These are phyloP conservation scores for Cercospora canescens DNA, from an alignment of 2,329 filamentous ascomycete genomes.

Conservation along the genomic window DNA sequence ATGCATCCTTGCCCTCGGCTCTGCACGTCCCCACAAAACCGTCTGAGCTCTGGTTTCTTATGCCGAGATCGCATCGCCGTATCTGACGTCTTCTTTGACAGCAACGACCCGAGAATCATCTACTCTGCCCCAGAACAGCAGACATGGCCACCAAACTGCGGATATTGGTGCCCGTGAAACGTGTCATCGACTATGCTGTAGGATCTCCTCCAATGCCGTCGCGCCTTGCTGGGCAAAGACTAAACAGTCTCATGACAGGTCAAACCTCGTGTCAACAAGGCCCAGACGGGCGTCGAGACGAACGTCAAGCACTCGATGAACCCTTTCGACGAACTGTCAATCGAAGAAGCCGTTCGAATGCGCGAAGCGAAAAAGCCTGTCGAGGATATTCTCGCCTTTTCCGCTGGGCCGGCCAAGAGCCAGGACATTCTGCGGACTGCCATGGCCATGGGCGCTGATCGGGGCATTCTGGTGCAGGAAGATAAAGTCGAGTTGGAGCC, in stretches of 20 bases:
- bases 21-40: slow-evolving; percentile 2
- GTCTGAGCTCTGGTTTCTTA: slow-evolving; percentile 6
- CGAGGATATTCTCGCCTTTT: slow-evolving; percentile 87
- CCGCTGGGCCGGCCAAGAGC: slow-evolving; percentile 83
- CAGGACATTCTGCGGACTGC: slow-evolving; percentile 89
- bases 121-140: not conserved
- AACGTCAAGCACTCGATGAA: slow-evolving; percentile 98
- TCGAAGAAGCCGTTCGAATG: slow-evolving; percentile 93
- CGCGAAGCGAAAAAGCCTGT: slow-evolving; percentile 74
- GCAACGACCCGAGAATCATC: not conserved
- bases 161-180: slow-evolving; percentile 58
- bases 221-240: not conserved
- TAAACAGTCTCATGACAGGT: slow-evolving; percentile 46
- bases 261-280: slow-evolving; percentile 69
- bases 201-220: slow-evolving; percentile 22
- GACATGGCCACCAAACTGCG: slow-evolving; percentile 49
- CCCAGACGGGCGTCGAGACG: slow-evolving; percentile 85
- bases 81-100: slow-evolving; percentile 16
- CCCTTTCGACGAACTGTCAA: slow-evolving; percentile 96
- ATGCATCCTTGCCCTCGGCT: slow-evolving; percentile 9
- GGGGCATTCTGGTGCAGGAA: slow-evolving; percentile 73
- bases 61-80: slow-evolving; percentile 12
- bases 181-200: slow-evolving; percentile 61
- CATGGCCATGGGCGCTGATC: slow-evolving; percentile 98
- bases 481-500: slow-evolving; percentile 81